Conservation (phyloP, 805 yeast genomes). For the Teunomyces pallodes region DNA sequence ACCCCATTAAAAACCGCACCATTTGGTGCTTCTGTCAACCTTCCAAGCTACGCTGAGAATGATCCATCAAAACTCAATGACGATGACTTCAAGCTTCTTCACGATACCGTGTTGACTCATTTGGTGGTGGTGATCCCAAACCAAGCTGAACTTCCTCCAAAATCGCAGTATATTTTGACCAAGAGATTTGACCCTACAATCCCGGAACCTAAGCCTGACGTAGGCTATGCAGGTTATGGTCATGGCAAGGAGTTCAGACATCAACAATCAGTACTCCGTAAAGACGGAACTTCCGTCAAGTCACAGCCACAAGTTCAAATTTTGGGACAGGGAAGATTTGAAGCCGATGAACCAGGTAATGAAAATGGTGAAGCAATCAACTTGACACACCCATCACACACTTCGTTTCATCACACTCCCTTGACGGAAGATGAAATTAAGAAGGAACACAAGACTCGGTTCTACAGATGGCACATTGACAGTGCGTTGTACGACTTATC, state of each 20-base stretch:
- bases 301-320: constrained; percentile 87
- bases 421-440: constrained; percentile 63
- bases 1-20: constrained; percentile 50
- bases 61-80: constrained; percentile 72
- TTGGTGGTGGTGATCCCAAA: constrained; percentile 74
- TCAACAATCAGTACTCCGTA: constrained; percentile 60
- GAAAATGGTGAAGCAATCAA: constrained; percentile 58
- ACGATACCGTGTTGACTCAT: constrained; percentile 62
- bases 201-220: constrained; percentile 36
- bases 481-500: constrained; percentile 82
- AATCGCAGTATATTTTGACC: constrained; percentile 73
- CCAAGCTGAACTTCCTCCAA: constrained; percentile 66
- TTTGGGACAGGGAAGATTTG: constrained; percentile 77
- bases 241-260: constrained; percentile 71
- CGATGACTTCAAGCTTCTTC: constrained; percentile 59
- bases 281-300: constrained; percentile 80
- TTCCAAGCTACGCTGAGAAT: constrained; percentile 62
- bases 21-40: constrained; percentile 65
- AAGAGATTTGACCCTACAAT: constrained; percentile 73
- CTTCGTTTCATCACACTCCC: constrained; percentile 69
- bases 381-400: constrained; percentile 83
- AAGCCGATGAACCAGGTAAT: constrained; percentile 51
- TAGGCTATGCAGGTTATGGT: constrained; percentile 61
- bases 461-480: constrained; percentile 93
- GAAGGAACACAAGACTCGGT: constrained; percentile 64